Percentiles rank a stretch among this genome's conserved stretches.
phyloP scores from a whole-genome alignment of 306 rosid species.

The Senna siamea region DNA sequence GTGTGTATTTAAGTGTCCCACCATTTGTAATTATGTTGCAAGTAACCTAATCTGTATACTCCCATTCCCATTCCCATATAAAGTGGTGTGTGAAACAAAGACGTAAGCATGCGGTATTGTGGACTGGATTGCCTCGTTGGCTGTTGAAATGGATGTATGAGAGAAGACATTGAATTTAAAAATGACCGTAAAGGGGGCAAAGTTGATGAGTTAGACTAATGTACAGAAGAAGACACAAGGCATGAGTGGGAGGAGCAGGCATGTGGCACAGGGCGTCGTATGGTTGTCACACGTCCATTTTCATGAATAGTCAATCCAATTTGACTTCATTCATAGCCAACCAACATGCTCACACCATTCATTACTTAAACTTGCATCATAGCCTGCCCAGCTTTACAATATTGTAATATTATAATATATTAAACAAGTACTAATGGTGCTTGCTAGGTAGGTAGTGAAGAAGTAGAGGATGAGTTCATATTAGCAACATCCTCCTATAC shows the following conservation, averaged over 20 bases:
- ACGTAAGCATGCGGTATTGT: too few species aligned
- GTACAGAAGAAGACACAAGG: background rate
- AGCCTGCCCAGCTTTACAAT: background rate
- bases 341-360: background rate
- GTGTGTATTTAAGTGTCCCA: too few species aligned
- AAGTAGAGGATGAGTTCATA: background rate
- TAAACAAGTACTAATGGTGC: background rate
- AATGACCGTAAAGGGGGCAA: too few species aligned
- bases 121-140: too few species aligned
- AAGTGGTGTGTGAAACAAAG: too few species aligned
- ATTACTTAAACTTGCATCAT: background rate
- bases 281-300: conserved; percentile 41
- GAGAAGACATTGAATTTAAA: too few species aligned
- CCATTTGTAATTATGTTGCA: too few species aligned
- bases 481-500: background rate
- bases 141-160: too few species aligned
- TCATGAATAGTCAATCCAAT: conserved; percentile 12
- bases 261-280: conserved; percentile 41
- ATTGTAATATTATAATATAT: too few species aligned
- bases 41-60: too few species aligned
- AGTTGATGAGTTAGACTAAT: background rate
- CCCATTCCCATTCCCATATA: too few species aligned
- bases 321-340: conserved; percentile 38
- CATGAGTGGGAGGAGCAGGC: background rate
- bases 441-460: background rate